phyloP scores from a whole-genome alignment of 139 green algal species.

The Zygnema cylindricum region DNA sequence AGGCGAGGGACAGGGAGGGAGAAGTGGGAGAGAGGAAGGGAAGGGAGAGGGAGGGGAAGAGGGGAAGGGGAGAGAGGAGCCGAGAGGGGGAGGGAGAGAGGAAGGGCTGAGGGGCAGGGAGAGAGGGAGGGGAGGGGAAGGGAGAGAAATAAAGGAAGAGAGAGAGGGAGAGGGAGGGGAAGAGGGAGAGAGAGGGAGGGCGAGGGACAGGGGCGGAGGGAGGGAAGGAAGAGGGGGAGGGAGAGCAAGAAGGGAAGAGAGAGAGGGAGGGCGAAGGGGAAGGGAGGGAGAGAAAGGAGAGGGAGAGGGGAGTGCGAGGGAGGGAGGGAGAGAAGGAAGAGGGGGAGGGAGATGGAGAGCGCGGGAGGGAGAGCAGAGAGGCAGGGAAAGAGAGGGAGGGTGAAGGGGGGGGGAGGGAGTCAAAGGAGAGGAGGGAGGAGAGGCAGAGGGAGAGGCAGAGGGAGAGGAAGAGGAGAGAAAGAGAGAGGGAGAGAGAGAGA shows the following conservation, averaged over 20 bases:
- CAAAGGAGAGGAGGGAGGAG: not conserved
- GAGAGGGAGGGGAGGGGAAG: not conserved
- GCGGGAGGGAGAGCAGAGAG: not conserved
- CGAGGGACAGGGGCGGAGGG: too few species aligned
- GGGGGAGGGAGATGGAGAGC: not conserved
- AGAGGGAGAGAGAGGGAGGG: not conserved
- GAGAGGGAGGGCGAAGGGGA: not conserved
- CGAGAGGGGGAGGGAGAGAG: slow-evolving; percentile 25
- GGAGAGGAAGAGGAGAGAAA: not conserved
- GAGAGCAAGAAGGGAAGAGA: not conserved
- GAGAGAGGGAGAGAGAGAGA: not conserved
- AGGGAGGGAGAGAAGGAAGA: not conserved
- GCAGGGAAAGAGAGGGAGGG: not conserved
- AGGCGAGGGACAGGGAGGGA: not conserved
- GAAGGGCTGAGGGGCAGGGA: slow-evolving; percentile 18
- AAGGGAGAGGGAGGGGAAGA: not conserved
- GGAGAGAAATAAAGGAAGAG: not conserved
- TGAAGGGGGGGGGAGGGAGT: not conserved
- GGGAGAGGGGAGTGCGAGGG: too few species aligned
- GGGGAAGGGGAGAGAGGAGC: slow-evolving; percentile 2
- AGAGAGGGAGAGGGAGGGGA: not conserved
- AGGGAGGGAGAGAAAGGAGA: not conserved
- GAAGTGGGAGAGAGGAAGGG: not conserved
- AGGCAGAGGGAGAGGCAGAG: not conserved
- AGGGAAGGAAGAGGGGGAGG: not conserved